Evolutionary conservation across 768 basidiomycete genomes (phyloP).

Genomic region (Kwoniella sp.): DNA sequence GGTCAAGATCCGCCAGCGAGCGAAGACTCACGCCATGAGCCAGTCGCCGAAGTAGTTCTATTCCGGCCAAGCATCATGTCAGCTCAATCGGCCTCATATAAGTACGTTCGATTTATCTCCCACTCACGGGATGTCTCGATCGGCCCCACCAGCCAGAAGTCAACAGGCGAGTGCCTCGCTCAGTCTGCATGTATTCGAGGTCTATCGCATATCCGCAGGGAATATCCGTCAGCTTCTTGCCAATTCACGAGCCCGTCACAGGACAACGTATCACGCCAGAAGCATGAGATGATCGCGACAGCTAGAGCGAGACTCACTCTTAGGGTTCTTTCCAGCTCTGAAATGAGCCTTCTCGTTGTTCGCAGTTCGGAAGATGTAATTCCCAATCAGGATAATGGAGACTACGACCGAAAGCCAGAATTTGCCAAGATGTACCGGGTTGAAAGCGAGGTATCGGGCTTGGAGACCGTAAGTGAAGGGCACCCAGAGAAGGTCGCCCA

Average conservation of each 20-base stretch:
- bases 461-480: constrained; percentile 93
- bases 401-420: constrained; percentile 65
- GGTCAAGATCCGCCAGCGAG: not conserved
- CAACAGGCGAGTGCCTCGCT: constrained; percentile 83
- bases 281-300: not conserved
- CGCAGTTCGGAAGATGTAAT: constrained; percentile 83
- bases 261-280: too few relatives aligned
- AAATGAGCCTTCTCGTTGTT: constrained; percentile 97
- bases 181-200: constrained; percentile 75
- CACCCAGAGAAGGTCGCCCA: constrained; percentile 91
- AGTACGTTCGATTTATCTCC: not conserved
- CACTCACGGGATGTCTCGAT: constrained; percentile 74
- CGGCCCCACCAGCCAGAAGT: constrained; percentile 97
- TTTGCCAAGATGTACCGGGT: constrained; percentile 74
- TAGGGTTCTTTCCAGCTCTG: constrained; percentile 88
- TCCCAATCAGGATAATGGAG: constrained; percentile 70
- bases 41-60: constrained; percentile 57
- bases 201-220: constrained; percentile 60
- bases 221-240: too few relatives aligned
- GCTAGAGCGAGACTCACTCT: constrained; percentile 63
- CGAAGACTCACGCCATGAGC: constrained; percentile 56
- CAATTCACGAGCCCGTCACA: too few relatives aligned
- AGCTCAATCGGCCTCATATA: not conserved
- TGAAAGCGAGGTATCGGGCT: constrained; percentile 92
- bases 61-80: not conserved